phyloP scores from a whole-genome alignment of 768 basidiomycete species.

The Phylloporus sp. region DNA sequence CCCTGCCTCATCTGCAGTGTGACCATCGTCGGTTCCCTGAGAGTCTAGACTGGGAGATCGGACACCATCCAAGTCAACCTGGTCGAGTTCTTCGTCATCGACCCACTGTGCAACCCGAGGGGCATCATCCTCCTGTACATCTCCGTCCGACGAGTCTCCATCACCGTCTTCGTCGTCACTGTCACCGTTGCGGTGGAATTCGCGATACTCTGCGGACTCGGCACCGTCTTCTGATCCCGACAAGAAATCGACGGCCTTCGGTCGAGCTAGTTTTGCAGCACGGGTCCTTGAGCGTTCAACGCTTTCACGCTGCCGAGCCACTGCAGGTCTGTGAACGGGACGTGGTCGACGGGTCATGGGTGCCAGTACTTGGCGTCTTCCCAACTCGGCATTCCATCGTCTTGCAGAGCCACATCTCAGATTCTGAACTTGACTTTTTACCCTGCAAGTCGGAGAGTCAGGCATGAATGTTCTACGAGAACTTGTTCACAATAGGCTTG shows the following conservation, averaged over 20 bases:
- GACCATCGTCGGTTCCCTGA: constrained; percentile 8
- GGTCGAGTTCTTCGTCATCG: constrained; percentile 42
- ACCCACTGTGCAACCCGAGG: constrained; percentile 63
- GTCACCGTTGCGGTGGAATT: constrained; percentile 18
- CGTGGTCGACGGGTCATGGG: constrained; percentile 12
- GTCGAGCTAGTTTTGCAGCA: constrained; percentile 8
- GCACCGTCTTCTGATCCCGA: constrained; percentile 3
- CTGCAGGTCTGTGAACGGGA: background rate
- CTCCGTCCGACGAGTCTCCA: constrained; percentile 6
- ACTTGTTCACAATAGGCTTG: no score
- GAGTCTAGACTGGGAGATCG: constrained; percentile 8
- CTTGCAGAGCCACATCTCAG: no score
- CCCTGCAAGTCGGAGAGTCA: no score
- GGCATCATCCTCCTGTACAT: constrained; percentile 32
- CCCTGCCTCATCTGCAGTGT: background rate
- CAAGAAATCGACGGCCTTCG: constrained; percentile 16
- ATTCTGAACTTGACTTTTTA: no score
- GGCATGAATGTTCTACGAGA: no score
- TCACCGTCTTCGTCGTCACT: constrained; percentile 29
- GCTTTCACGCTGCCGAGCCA: background rate
- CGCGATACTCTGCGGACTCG: no score
- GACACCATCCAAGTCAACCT: constrained; percentile 9
- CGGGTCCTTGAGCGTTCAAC: constrained; percentile 5
- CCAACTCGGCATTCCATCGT: no score
- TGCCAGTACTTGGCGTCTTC: no score